A percentile compares a stretch with the other conserved stretches of the same genome.
phyloP scores from a whole-genome alignment of 176 grass and related monocot species.

The Triticum dicoccoides region DNA sequence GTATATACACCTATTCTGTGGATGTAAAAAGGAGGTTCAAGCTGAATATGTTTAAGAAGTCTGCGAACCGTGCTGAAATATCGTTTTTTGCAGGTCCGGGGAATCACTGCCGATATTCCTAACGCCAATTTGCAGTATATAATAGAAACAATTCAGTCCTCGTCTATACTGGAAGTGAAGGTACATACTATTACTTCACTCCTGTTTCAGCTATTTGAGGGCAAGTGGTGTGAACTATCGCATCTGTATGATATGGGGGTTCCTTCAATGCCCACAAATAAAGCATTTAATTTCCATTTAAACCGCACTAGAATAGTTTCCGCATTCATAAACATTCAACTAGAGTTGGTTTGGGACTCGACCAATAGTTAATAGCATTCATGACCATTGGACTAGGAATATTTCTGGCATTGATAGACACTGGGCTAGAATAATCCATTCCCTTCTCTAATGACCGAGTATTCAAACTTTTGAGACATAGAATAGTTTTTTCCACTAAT shows the following conservation, averaged over 20 bases:
- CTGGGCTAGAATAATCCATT: not conserved
- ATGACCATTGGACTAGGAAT: not conserved
- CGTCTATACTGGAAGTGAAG: constrained; percentile 58
- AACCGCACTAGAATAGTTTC: not conserved
- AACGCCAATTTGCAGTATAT: constrained; percentile 51
- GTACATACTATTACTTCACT: constrained; percentile 8
- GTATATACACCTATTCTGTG: not conserved
- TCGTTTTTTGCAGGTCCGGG: constrained; percentile 45
- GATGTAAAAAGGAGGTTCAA: not conserved
- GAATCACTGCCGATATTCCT: constrained; percentile 36
- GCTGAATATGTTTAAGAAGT: not conserved
- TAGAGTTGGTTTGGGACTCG: too few relatives aligned
- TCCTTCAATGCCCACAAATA: not conserved
- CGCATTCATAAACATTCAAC: not conserved
- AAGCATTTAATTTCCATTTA: not conserved
- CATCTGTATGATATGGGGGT: not conserved
- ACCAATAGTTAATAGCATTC: too few relatives aligned
- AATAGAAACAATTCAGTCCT: constrained; percentile 50
- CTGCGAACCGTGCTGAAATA: not conserved
- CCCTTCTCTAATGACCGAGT: not conserved
- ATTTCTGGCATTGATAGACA: not conserved
- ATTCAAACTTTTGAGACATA: not conserved
- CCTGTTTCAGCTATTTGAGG: constrained; percentile 12
- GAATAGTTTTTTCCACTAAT: not conserved
- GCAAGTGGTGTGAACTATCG: not conserved